phyloP scores from a whole-genome alignment of 2,329 filamentous ascomycete genomes.

The Penicillium sp. region DNA sequence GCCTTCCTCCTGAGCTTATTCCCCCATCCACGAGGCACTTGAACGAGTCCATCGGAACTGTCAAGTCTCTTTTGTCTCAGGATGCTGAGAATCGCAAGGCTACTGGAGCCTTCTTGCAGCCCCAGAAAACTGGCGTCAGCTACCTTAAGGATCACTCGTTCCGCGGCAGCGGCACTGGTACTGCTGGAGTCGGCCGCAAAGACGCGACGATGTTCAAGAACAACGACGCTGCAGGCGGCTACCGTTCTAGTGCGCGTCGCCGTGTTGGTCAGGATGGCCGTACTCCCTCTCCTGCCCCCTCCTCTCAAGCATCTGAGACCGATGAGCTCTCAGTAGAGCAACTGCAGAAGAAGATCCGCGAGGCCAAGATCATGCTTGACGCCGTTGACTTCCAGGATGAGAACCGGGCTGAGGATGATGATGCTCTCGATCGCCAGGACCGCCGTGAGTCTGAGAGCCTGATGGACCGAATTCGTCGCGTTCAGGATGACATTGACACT shows the following conservation, averaged over 20 bases:
- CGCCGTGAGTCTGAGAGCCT: conserved; percentile 91
- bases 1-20: conserved; percentile 87
- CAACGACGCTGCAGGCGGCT: conserved; percentile 90
- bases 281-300: conserved; percentile 81
- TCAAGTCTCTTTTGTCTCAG: conserved; percentile 86
- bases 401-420: conserved; percentile 86
- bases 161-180: conserved; percentile 66
- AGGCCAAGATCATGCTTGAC: conserved; percentile 92
- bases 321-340: conserved; percentile 89
- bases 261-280: conserved; percentile 72
- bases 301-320: conserved; percentile 65
- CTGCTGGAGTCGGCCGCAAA: conserved; percentile 71
- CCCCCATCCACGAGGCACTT: conserved; percentile 94
- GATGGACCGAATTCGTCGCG: conserved; percentile 85
- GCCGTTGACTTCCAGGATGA: conserved; percentile 97
- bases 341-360: conserved; percentile 86
- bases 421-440: conserved; percentile 87
- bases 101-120: conserved; percentile 85
- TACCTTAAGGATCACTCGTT: conserved; percentile 97
- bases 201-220: conserved; percentile 97
- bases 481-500: conserved; percentile 92
- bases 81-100: conserved; percentile 90
- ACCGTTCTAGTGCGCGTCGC: conserved; percentile 90
- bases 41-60: conserved; percentile 87
- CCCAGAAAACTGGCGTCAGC: conserved; percentile 96